phyloP scores from a whole-genome alignment of 495 filamentous ascomycete genomes.

The Rhypophila decipiens region DNA sequence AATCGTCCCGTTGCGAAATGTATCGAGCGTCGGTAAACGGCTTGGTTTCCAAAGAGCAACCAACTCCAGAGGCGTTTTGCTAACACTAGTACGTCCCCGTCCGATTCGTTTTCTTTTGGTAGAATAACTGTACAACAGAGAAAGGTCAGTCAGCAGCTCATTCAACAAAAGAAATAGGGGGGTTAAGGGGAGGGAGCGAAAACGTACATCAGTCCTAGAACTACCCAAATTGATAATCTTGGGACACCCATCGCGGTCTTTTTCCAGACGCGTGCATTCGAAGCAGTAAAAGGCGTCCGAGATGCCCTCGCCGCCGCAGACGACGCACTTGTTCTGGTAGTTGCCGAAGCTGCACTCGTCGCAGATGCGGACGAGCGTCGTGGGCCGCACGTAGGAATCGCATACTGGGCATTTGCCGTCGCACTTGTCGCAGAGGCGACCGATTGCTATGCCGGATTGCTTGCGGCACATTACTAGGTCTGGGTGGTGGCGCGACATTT shows the following conservation, averaged over 20 bases:
- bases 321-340: slow-evolving; percentile 99
- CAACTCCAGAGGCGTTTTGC: slow-evolving; percentile 37
- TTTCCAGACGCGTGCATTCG: slow-evolving; percentile 94
- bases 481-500: slow-evolving; percentile 35
- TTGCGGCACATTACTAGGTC: slow-evolving; percentile 99
- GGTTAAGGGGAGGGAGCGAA: not conserved
- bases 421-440: slow-evolving; percentile 98
- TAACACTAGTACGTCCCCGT: slow-evolving; percentile 35
- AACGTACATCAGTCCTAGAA: slow-evolving; percentile 84
- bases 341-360: slow-evolving; percentile 99
- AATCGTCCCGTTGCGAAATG: no score
- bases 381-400: slow-evolving; percentile 97
- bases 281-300: slow-evolving; percentile 99
- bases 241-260: slow-evolving; percentile 94
- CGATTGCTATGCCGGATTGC: slow-evolving; percentile 95
- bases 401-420: slow-evolving; percentile 99
- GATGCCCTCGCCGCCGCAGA: slow-evolving; percentile 97
- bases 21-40: no score
- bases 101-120: slow-evolving; percentile 51
- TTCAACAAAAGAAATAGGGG: not conserved
- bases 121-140: slow-evolving; percentile 32
- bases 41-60: no score
- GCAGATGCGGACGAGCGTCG: slow-evolving; percentile 95
- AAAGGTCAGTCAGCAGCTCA: not conserved
- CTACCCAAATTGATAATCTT: slow-evolving; percentile 99